Percentiles rank a stretch among this genome's conserved stretches.
phyloP scores from a whole-genome alignment of 805 yeast genomes.

The Candida arabinofermentans region DNA sequence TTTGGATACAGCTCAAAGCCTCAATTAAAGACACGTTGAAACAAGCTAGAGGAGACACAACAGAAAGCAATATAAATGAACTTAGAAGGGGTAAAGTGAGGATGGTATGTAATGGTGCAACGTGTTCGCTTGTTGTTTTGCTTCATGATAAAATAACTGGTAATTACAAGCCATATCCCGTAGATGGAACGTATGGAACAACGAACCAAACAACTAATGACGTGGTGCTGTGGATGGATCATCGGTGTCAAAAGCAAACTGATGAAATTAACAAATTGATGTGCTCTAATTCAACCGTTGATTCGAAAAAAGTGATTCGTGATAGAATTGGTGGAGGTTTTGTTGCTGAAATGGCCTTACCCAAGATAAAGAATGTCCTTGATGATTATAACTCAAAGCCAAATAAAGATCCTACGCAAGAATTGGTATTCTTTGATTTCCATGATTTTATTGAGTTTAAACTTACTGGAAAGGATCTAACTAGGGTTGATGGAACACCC shows the following conservation, averaged over 20 bases:
- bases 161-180: background rate
- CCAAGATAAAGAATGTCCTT: constrained; percentile 42
- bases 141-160: constrained; percentile 15
- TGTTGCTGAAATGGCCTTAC: constrained; percentile 56
- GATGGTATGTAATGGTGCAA: constrained; percentile 47
- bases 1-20: constrained; percentile 10
- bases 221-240: constrained; percentile 59
- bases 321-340: constrained; percentile 26
- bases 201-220: constrained; percentile 18
- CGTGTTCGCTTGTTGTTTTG: constrained; percentile 55
- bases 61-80: background rate
- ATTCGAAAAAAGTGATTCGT: too few species aligned
- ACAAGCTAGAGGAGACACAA: too few species aligned
- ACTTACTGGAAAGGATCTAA: constrained; percentile 8
- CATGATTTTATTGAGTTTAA: constrained; percentile 40
- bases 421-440: constrained; percentile 43
- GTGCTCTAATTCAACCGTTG: too few species aligned
- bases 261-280: constrained; percentile 23
- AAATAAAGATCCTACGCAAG: constrained; percentile 13
- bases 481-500: background rate
- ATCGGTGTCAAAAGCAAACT: constrained; percentile 36
- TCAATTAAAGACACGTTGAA: constrained; percentile 4
- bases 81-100: constrained; percentile 7
- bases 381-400: constrained; percentile 10
- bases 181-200: background rate